These are phyloP conservation scores for Saxophila tyrrhenica DNA, from an alignment of 495 filamentous ascomycete genomes.

Conservation along the genomic window DNA sequence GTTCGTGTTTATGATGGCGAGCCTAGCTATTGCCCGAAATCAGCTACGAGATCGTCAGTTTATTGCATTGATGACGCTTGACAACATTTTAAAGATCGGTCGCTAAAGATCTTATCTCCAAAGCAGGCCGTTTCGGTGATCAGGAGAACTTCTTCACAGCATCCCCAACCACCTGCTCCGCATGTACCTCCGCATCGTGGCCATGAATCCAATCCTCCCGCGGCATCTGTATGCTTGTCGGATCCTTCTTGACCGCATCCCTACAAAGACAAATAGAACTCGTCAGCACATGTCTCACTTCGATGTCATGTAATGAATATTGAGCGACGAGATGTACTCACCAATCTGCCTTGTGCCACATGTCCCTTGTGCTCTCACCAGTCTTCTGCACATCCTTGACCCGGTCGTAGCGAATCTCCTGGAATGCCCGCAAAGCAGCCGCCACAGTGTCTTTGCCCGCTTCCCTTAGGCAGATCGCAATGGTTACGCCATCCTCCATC, in stretches of 20 bases:
- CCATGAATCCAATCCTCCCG: conserved; percentile 18
- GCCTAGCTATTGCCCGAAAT: too few relatives aligned
- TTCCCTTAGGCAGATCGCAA: conserved; percentile 50
- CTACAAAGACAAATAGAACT: too few relatives aligned
- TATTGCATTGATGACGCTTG: too few relatives aligned
- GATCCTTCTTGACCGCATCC: conserved; percentile 17
- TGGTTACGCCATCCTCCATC: conserved; percentile 58
- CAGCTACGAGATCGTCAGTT: too few relatives aligned
- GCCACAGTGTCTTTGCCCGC: conserved; percentile 43
- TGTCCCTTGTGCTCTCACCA: conserved; percentile 18
- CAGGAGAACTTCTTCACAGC: conserved; percentile 2
- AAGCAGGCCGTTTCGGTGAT: too few relatives aligned
- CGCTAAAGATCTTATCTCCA: too few relatives aligned
- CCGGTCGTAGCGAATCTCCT: conserved; percentile 34
- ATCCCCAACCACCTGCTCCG: conserved; percentile 8
- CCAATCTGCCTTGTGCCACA: too few relatives aligned
- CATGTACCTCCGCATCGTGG: conserved; percentile 16
- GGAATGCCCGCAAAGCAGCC: conserved; percentile 36
- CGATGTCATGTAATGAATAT: not conserved
- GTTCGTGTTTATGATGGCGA: too few relatives aligned
- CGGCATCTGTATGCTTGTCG: conserved; percentile 12
- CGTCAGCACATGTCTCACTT: not conserved
- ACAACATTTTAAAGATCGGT: too few relatives aligned
- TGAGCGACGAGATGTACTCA: too few relatives aligned
- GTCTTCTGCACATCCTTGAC: conserved; percentile 21